A percentile compares a stretch with the other conserved stretches of the same genome.
phyloP scores from a whole-genome alignment of 1,139 yeast genomes.

The Yamadazyma atmosphaerica region DNA sequence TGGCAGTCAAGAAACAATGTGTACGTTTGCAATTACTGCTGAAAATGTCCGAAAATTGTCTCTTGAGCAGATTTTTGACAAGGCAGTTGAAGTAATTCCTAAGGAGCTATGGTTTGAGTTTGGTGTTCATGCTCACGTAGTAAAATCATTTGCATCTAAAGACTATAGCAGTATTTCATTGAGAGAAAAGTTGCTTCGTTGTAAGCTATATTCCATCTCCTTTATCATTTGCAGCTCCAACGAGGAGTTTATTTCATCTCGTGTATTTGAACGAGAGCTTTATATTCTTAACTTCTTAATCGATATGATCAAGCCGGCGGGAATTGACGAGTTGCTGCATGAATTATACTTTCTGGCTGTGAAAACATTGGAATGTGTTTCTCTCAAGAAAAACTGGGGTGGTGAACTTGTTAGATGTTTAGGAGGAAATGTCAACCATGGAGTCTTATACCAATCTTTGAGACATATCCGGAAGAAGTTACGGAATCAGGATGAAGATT shows the following conservation, averaged over 20 bases:
- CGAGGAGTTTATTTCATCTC: conserved; percentile 57
- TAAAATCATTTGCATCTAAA: conserved; percentile 69
- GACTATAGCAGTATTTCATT: conserved; percentile 54
- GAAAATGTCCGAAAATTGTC: conserved; percentile 53
- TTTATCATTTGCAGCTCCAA: conserved; percentile 50
- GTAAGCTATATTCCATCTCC: conserved; percentile 70
- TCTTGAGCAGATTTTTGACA: conserved; percentile 63
- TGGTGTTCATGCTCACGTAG: conserved; percentile 59
- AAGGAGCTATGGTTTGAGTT: conserved; percentile 63
- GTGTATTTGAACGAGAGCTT: conserved; percentile 74
- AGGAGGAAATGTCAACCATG: conserved; percentile 91
- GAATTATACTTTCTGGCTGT: conserved; percentile 61
- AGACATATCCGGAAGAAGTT: conserved; percentile 58
- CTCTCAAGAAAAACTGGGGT: conserved; percentile 70
- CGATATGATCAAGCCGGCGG: conserved; percentile 60
- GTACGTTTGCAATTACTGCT: conserved; percentile 43
- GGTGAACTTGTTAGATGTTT: conserved; percentile 77
- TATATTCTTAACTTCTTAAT: conserved; percentile 69
- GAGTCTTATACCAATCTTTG: conserved; percentile 71
- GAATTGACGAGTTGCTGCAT: conserved; percentile 50
- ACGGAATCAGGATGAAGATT: conserved; percentile 31
- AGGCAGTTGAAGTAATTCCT: conserved; percentile 61
- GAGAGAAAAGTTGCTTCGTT: conserved; percentile 59
- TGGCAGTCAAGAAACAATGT: conserved; percentile 40
- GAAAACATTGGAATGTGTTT: conserved; percentile 69